Evolutionary conservation across 2,329 filamentous ascomycete genomes (phyloP), one percentile per base, ranked within the genome.

Genomic region (Pseudocercospora fijiensis): DNA sequence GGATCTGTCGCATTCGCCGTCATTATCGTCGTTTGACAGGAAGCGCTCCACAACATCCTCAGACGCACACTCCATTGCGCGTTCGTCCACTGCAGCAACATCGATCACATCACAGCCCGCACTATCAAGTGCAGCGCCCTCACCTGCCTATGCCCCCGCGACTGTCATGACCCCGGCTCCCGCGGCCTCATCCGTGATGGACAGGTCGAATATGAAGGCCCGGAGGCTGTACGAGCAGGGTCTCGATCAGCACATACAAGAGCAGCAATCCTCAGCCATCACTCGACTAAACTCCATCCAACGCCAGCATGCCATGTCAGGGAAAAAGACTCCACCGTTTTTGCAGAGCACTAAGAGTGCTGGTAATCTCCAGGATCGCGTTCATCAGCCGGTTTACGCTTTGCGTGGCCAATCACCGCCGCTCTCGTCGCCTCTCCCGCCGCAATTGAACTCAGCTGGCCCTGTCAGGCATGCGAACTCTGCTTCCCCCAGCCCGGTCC

Each of bases 11-110:
- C 74, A 77, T 58, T 88, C 86, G 45, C 86, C 83, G 2, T 81
- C 84, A 9, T 82, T 85, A 1, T 82, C 83, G 0, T 85, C 85
- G 20, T 92, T 89, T 73, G 89, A 89, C 70, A 85, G 85, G 65
- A 91, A 94, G 68, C 84, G 93, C 26, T 92, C 92, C 68, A 96
- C 92, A 0, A 81, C 81, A n/a, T 95, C 90, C 1, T 97, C 94
- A 0, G 96, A 92, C 0, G 84, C 82, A 4, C 89, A 87, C 5
- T 88, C 86, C 0, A 84, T 88, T 43, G 85, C 86, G 26, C 88
- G 91, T 27, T 88, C 86, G 61, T 97, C 94, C 0, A 96, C 93
- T 1, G 91, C 92, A 6, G 92, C 92, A 2, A 97, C 92, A 0
- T 97, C 94, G 0, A 82, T 96, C 57, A 86, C 88, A n/a, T 96